phyloP scores from a whole-genome alignment of 2,329 filamentous ascomycete species.

The Mycosphaerella arachidis region DNA sequence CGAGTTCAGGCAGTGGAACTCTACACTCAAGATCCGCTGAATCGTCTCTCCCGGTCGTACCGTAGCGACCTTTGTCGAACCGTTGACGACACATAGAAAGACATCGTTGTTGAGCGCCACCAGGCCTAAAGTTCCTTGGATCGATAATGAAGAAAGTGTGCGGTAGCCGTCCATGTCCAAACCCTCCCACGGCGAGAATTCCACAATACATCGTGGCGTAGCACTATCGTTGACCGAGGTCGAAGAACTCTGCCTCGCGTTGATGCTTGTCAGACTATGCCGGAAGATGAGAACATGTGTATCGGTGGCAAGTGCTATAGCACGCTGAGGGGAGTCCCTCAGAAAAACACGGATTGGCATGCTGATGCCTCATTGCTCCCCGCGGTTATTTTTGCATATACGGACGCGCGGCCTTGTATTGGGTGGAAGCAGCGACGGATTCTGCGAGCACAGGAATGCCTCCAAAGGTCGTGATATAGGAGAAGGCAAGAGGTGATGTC shows the following conservation, averaged over 20 bases:
- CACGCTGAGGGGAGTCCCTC: constrained; percentile 79
- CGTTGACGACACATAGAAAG: constrained; percentile 85
- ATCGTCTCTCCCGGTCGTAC: constrained; percentile 84
- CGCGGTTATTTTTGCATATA: constrained; percentile 10
- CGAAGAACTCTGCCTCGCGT: constrained; percentile 46
- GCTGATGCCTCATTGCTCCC: constrained; percentile 14
- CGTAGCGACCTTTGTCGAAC: constrained; percentile 71
- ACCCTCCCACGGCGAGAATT: constrained; percentile 65
- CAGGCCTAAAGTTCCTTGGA: constrained; percentile 81
- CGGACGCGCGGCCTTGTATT: neutral
- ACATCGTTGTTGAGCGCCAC: constrained; percentile 80
- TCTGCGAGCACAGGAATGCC: neutral
- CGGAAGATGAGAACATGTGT: constrained; percentile 80
- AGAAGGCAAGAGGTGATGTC: neutral
- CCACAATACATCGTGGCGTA: constrained; percentile 73
- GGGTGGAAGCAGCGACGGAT: neutral
- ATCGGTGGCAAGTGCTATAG: constrained; percentile 77
- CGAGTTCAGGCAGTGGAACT: constrained; percentile 88
- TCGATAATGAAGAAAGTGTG: constrained; percentile 65
- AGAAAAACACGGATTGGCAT: constrained; percentile 74
- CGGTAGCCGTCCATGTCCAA: constrained; percentile 72
- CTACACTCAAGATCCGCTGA: constrained; percentile 78
- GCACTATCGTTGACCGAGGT: constrained; percentile 34
- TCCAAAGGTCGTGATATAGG: neutral
- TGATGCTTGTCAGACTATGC: constrained; percentile 64